Conservation (phyloP, 2,329 filamentous ascomycete genomes). For the Magnaporthiopsis incrustans region DNA sequence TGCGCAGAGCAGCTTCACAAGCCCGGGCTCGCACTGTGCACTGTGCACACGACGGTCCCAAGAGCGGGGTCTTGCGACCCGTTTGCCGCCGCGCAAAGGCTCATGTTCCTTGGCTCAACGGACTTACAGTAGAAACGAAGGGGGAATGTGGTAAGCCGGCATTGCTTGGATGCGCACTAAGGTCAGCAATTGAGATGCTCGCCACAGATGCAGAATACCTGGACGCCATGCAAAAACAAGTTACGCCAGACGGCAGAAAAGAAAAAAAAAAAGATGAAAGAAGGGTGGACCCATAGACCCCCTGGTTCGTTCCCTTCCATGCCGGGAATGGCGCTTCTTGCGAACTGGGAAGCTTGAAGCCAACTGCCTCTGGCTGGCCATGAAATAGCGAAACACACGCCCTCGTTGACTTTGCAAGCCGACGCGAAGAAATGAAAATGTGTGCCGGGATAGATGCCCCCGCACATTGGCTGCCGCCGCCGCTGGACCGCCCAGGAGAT, state of each 20-base stretch:
- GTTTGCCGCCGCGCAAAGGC: no score
- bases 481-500: not conserved
- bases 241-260: not conserved
- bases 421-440: no score
- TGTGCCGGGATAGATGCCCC: not conserved
- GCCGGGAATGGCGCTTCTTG: not conserved
- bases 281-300: not conserved
- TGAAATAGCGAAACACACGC: not conserved
- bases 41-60: no score
- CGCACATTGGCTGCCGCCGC: not conserved
- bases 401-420: not conserved
- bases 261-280: not conserved
- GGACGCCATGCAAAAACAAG: not conserved
- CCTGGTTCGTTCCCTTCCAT: not conserved
- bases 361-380: not conserved
- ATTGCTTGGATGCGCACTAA: no score
- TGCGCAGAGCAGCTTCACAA: no score
- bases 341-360: not conserved
- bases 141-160: no score
- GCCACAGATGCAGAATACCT: not conserved
- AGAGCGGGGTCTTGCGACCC: no score
- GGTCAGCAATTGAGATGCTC: no score
- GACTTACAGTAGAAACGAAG: no score
- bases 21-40: no score
- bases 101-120: no score